Percentiles rank a stretch among this genome's conserved stretches.
phyloP scores from a whole-genome alignment of 2,329 filamentous ascomycete species.

The Anisogramma anomala region DNA sequence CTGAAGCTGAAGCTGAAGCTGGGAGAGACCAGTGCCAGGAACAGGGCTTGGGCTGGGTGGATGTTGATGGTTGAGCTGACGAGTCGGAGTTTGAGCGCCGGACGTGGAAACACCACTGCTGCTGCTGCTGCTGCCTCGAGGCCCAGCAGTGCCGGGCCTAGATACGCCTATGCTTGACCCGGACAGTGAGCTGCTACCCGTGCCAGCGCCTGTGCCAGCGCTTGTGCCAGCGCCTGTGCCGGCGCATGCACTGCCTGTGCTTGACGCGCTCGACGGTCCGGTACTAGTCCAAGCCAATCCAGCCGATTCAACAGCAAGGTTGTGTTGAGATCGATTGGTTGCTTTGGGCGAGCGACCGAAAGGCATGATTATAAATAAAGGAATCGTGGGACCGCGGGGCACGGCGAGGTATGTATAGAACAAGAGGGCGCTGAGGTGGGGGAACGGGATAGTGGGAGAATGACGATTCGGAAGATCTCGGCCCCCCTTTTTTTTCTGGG shows the following conservation, averaged over 20 bases:
- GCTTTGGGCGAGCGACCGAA: slow-evolving; percentile 45
- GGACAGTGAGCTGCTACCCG: not conserved
- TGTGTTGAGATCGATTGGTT: slow-evolving; percentile 46
- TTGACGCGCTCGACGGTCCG: not conserved
- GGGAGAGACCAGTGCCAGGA: slow-evolving; percentile 35
- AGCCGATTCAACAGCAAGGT: slow-evolving; percentile 30
- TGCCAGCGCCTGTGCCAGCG: not conserved
- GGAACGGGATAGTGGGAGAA: not conserved
- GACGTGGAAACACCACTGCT: slow-evolving; percentile 10
- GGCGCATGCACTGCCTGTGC: too few relatives aligned
- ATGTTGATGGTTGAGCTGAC: slow-evolving; percentile 16
- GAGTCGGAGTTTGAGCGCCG: slow-evolving; percentile 12
- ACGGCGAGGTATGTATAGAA: not conserved
- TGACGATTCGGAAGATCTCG: not conserved
- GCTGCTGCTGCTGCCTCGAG: too few relatives aligned
- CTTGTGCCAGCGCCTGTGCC: not conserved
- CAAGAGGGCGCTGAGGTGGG: not conserved
- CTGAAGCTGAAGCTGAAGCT: slow-evolving; percentile 31
- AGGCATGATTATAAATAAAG: slow-evolving; percentile 37
- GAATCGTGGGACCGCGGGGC: slow-evolving; percentile 1
- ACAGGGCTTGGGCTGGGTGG: slow-evolving; percentile 23
- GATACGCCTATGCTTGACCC: not conserved
- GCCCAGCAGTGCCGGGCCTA: slow-evolving; percentile 6
- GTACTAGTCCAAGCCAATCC: too few relatives aligned
- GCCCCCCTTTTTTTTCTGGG: not conserved